phyloP scores from a whole-genome alignment of 1,139 yeast genomes.

The Kodamaea derodonti region DNA sequence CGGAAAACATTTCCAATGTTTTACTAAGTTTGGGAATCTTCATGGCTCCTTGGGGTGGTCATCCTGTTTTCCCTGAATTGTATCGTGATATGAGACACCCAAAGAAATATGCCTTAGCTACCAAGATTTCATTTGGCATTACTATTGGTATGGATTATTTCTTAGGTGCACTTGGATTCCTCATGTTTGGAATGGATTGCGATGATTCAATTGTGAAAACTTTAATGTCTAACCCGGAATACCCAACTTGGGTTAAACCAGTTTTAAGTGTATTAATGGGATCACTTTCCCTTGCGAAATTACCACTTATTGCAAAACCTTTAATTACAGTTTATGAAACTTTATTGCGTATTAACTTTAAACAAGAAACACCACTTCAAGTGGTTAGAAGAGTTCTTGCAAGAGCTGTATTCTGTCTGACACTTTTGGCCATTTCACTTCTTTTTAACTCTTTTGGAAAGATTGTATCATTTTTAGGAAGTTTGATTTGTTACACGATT shows the following conservation, averaged over 20 bases:
- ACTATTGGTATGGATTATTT: constrained; percentile 32
- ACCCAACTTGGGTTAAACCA: constrained; percentile 30
- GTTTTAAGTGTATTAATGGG: constrained; percentile 36
- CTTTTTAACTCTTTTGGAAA: constrained; percentile 75
- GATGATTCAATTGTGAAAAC: constrained; percentile 39
- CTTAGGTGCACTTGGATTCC: constrained; percentile 34
- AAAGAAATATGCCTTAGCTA: constrained; percentile 24
- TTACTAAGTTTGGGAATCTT: constrained; percentile 68
- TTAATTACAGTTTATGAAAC: constrained; percentile 39
- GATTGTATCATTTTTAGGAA: constrained; percentile 78
- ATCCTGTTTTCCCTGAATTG: constrained; percentile 79
- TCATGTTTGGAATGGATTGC: constrained; percentile 39
- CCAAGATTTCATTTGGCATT: constrained; percentile 30
- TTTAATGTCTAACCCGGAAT: constrained; percentile 30
- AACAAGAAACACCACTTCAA: constrained; percentile 1
- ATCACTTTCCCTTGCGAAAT: constrained; percentile 36
- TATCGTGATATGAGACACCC: constrained; percentile 84
- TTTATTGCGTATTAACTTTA: constrained; percentile 4
- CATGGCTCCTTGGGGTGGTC: constrained; percentile 92
- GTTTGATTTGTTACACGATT: constrained; percentile 74
- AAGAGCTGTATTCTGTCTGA: constrained; percentile 20
- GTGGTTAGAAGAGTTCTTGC: constrained; percentile 13
- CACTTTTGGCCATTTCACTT: constrained; percentile 49
- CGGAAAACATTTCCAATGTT: constrained; percentile 44
- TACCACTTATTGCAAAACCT: constrained; percentile 40